Percentiles rank a stretch among this genome's conserved stretches.
Evolutionary conservation across 2,329 filamentous ascomycete species (phyloP).

Genomic region (Cordyceps cateniannulata): DNA sequence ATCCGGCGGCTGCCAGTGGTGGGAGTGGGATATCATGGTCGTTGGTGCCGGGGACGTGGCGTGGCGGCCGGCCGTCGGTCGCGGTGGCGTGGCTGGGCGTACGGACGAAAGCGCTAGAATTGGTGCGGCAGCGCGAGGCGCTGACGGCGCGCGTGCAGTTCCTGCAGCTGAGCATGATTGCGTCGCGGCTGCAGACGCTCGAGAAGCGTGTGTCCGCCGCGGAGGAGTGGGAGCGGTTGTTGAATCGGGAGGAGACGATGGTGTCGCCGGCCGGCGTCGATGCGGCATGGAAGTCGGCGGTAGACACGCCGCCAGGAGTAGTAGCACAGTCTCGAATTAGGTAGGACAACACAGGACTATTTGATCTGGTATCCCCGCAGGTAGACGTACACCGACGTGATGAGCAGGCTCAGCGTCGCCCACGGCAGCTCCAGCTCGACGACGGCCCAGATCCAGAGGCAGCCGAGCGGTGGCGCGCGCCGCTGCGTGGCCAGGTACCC

Average conservation of each 20-base stretch:
- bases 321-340: no score
- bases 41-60: constrained; percentile 31
- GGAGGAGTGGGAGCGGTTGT: neutral
- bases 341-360: constrained; percentile 4
- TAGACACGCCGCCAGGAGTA: no score
- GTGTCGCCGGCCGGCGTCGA: no score
- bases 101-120: constrained; percentile 36
- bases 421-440: constrained; percentile 72
- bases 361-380: constrained; percentile 44
- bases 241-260: constrained; percentile 18
- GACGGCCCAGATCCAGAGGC: constrained; percentile 88
- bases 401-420: constrained; percentile 50
- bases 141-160: constrained; percentile 40
- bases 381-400: constrained; percentile 40
- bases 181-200: constrained; percentile 33
- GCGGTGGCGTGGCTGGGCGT: constrained; percentile 40
- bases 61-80: constrained; percentile 29
- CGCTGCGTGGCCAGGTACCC: constrained; percentile 90
- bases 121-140: constrained; percentile 39
- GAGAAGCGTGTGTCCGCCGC: constrained; percentile 24
- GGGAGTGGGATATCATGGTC: constrained; percentile 28
- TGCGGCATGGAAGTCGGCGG: no score
- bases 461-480: constrained; percentile 78
- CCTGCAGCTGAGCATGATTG: constrained; percentile 42
- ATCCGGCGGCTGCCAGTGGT: neutral